Percentiles rank a stretch among this genome's conserved stretches.
These are phyloP conservation scores for Firmiana major DNA, from an alignment of 345 rosid species.

Conservation along the genomic window DNA sequence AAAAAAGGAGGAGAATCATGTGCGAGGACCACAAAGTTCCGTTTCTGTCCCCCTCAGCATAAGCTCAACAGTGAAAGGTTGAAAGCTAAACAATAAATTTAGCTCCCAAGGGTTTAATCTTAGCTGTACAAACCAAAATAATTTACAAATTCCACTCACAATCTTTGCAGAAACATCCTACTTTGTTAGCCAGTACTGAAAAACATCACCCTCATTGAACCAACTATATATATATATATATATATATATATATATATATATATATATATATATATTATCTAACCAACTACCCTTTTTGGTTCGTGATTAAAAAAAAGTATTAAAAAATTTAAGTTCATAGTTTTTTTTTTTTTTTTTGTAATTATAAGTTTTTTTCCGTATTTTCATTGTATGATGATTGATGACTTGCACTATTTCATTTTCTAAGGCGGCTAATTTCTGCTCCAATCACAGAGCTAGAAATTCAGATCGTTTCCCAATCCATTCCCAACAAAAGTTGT, in stretches of 20 bases:
- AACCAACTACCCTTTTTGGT: too few relatives aligned
- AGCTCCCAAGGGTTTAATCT: background rate
- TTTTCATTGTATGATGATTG: background rate
- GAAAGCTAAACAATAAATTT: slow-evolving; percentile 11
- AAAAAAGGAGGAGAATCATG: slow-evolving; percentile 18
- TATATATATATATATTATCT: too few relatives aligned
- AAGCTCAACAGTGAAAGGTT: slow-evolving; percentile 12
- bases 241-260: too few relatives aligned
- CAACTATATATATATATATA: too few relatives aligned
- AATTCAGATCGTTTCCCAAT: background rate
- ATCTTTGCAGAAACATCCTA: background rate
- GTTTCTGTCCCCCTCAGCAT: slow-evolving; percentile 12
- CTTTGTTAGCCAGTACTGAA: background rate
- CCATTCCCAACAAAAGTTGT: background rate
- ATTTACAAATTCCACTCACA: background rate
- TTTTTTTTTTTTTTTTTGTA: too few relatives aligned
- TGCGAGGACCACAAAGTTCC: slow-evolving; percentile 38
- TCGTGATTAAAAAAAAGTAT: too few relatives aligned
- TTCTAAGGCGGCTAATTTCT: slow-evolving; percentile 1
- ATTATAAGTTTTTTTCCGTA: too few relatives aligned
- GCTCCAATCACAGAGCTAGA: background rate
- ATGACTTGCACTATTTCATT: background rate
- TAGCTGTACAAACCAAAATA: background rate
- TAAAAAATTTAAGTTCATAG: too few relatives aligned
- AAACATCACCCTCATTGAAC: slow-evolving; percentile 6